phyloP scores from a whole-genome alignment of 306 rosid genomes.

The Dalbergia cochinchinensis region DNA sequence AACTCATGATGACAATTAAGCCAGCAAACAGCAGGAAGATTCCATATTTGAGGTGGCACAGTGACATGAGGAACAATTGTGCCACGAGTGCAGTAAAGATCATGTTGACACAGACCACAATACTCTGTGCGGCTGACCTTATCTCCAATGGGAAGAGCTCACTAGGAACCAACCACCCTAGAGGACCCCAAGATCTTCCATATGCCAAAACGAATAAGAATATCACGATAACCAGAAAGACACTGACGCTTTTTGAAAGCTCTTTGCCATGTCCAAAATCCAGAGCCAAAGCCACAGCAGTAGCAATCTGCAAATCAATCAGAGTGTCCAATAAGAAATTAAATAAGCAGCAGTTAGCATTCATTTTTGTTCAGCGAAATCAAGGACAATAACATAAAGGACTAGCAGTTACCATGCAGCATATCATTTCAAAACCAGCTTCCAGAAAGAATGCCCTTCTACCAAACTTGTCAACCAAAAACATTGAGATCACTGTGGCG shows the following conservation, averaged over 20 bases:
- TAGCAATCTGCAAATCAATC: constrained; percentile 62
- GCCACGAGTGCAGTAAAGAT: constrained; percentile 92
- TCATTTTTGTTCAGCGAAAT: constrained; percentile 3
- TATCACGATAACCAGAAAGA: constrained; percentile 75
- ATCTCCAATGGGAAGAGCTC: constrained; percentile 94
- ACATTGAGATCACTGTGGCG: constrained; percentile 88
- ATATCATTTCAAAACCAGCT: constrained; percentile 95
- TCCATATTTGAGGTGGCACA: constrained; percentile 91
- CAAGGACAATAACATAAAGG: constrained; percentile 45
- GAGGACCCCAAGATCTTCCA: constrained; percentile 99
- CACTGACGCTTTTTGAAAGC: constrained; percentile 70
- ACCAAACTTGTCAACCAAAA: constrained; percentile 83
- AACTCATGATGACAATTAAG: constrained; percentile 74
- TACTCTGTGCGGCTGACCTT: constrained; percentile 95
- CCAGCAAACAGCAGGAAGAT: constrained; percentile 84
- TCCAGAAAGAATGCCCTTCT: constrained; percentile 91
- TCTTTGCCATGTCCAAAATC: constrained; percentile 76
- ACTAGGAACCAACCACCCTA: constrained; percentile 97
- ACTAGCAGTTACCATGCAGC: constrained; percentile 69
- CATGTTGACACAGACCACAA: constrained; percentile 94
- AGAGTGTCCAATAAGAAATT: background rate
- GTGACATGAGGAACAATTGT: constrained; percentile 77
- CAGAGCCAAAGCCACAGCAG: constrained; percentile 69
- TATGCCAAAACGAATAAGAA: constrained; percentile 90
- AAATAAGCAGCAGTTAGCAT: constrained; percentile 42